Evolutionary conservation across 2,329 filamentous ascomycete species (phyloP).

Genomic region (Raffaelea deltoideospora): DNA sequence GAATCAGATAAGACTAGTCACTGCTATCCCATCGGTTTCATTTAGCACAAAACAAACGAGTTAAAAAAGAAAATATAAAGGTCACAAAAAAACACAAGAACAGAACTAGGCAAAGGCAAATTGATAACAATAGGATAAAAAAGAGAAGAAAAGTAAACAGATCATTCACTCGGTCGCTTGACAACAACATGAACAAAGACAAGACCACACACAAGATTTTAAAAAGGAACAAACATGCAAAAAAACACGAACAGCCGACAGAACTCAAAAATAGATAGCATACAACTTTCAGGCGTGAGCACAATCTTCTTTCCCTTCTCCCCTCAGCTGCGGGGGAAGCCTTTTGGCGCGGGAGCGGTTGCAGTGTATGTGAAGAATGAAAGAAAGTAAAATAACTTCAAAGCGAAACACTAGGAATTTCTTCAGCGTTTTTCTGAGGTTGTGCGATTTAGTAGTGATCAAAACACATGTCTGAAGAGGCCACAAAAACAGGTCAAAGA

Average conservation of each 20-base stretch:
- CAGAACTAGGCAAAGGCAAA: not conserved
- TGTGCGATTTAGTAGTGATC: too few species aligned
- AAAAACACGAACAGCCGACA: constrained; percentile 4
- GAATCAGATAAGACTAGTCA: not conserved
- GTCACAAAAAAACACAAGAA: not conserved
- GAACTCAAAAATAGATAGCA: constrained; percentile 1
- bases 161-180: constrained; percentile 5
- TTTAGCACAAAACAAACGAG: not conserved
- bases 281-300: constrained; percentile 1
- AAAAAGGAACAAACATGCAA: not conserved
- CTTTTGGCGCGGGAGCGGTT: constrained; percentile 3
- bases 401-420: too few species aligned
- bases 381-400: too few species aligned
- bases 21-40: too few species aligned
- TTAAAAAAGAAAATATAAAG: not conserved
- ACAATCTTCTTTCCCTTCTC: not conserved
- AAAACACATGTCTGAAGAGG: too few species aligned
- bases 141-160: constrained; percentile 2
- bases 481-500: too few species aligned
- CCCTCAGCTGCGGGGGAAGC: not conserved
- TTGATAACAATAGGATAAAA: constrained; percentile 6
- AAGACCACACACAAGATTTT: not conserved
- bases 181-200: constrained; percentile 4
- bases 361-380: constrained; percentile 1
- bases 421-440: too few species aligned